These are phyloP conservation scores for Arachnomyces sp. DNA, from an alignment of 2,329 filamentous ascomycete genomes.

Conservation along the genomic window DNA sequence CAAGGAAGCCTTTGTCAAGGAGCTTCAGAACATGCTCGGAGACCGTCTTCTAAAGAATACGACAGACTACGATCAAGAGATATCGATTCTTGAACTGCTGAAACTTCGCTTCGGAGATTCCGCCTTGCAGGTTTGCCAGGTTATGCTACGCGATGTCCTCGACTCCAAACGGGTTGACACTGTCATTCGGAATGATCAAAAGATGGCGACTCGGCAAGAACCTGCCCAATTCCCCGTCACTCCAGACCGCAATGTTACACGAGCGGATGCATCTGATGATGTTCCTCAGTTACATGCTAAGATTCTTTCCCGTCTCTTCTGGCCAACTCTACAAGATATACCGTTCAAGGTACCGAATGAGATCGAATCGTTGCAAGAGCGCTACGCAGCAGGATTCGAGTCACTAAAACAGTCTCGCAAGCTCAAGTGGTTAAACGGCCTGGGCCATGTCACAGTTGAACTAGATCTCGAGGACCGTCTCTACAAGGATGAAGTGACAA, in stretches of 20 bases:
- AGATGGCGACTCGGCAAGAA: conserved; percentile 25
- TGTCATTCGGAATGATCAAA: conserved; percentile 51
- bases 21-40: conserved; percentile 82
- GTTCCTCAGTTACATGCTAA: conserved; percentile 61
- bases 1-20: conserved; percentile 87
- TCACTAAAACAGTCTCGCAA: conserved; percentile 74
- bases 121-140: conserved; percentile 84
- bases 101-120: conserved; percentile 83
- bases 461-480: conserved; percentile 76
- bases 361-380: conserved; percentile 52
- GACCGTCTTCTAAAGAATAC: conserved; percentile 65
- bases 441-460: conserved; percentile 73
- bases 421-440: conserved; percentile 76
- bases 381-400: conserved; percentile 70
- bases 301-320: conserved; percentile 87
- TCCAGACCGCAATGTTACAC: conserved; percentile 26
- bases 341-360: conserved; percentile 39
- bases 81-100: conserved; percentile 74
- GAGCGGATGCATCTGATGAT: conserved; percentile 14
- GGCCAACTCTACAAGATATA: conserved; percentile 67
- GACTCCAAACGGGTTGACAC: conserved; percentile 71
- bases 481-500: conserved; percentile 62
- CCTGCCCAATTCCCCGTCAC: conserved; percentile 15
- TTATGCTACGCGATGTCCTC: conserved; percentile 90
- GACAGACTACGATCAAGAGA: conserved; percentile 66